Evolutionary conservation across 805 yeast species (phyloP), one percentile per base, ranked within the genome.

Genomic region (Limtongia smithiae): DNA sequence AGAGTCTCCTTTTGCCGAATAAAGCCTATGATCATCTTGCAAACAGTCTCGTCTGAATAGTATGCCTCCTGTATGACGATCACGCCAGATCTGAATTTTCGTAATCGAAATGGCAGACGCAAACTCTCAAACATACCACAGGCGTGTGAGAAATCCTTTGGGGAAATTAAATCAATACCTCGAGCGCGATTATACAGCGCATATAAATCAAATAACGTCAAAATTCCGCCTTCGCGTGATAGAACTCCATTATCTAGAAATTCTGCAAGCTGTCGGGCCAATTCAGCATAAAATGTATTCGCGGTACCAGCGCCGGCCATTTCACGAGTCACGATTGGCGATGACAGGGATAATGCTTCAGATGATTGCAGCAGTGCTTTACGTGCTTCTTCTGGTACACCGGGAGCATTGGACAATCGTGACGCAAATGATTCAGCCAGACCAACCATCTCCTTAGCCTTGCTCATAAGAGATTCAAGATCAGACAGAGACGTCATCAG

Each of bases 251-350:
- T 65, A 8, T 71, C 67, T 8, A 85, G 69, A 64, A 80, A 89
- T 59, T 85, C 95, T 35, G 87, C 81, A 2, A 91, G 63, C 60
- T 87, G 90, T 45, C 95, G 74, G 0, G 96, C 78, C 15, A 88
- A 68, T 60, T 88, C 96, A 50, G 65, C 62, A 46, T 65, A 68
- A 53, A 70, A 71, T 7, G 35, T 31, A 11, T 12, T 11, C 22
- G 59, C 58, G 17, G 63, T 62, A 36, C 57, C 60, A 14, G 48
- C 69, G 1, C 54, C 65, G 54, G 63, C 70, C 69, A 50, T 68
- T 58, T 55, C 77, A 59, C 45, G 71, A 66, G 41, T 63, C 22
- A 55, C 67, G 37, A 58, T 56, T 33, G 61, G 60, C 21, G 68
- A 58, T 27, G 62, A 61, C n/a, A 66, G 58, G 0, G 71, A 69